Percentiles rank a stretch among this genome's conserved stretches.
These are phyloP conservation scores for Paraconiothyrium sp. DNA, from an alignment of 2,329 filamentous ascomycete genomes.

Conservation along the genomic window DNA sequence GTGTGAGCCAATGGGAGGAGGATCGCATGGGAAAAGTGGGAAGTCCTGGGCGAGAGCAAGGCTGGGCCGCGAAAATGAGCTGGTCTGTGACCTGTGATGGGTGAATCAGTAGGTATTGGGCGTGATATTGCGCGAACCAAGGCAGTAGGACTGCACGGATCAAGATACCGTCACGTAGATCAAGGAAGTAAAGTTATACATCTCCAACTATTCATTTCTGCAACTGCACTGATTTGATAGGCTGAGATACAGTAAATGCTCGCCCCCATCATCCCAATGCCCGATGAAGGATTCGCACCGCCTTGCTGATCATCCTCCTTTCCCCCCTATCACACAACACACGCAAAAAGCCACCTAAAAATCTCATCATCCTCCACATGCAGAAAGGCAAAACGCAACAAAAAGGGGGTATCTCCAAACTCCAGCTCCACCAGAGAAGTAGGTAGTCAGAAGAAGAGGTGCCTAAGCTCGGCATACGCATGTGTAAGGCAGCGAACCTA, in stretches of 20 bases:
- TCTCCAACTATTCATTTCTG: constrained; percentile 7
- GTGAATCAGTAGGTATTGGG: background rate
- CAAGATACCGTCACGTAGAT: background rate
- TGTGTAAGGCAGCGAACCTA: constrained; percentile 13
- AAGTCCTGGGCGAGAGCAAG: background rate
- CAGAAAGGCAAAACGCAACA: background rate
- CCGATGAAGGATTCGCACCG: constrained; percentile 1
- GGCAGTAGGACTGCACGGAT: background rate
- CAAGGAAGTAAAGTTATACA: background rate
- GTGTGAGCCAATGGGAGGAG: background rate
- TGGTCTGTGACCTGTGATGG: background rate
- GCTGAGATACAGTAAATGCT: background rate
- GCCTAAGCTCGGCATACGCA: constrained; percentile 5
- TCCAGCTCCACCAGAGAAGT: constrained; percentile 52
- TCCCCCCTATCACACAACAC: background rate
- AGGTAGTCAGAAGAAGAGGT: constrained; percentile 21
- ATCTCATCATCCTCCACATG: background rate
- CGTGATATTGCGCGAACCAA: constrained; percentile 5
- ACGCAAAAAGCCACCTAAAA: constrained; percentile 5
- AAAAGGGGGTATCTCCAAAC: constrained; percentile 52
- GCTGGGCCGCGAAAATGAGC: background rate
- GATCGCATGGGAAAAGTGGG: background rate
- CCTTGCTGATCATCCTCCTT: background rate
- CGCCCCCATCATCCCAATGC: background rate
- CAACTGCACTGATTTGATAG: background rate